Base-by-base conservation (phyloP, 768 basidiomycete genomes). In the Coprinopsis marcescibilis region DNA sequence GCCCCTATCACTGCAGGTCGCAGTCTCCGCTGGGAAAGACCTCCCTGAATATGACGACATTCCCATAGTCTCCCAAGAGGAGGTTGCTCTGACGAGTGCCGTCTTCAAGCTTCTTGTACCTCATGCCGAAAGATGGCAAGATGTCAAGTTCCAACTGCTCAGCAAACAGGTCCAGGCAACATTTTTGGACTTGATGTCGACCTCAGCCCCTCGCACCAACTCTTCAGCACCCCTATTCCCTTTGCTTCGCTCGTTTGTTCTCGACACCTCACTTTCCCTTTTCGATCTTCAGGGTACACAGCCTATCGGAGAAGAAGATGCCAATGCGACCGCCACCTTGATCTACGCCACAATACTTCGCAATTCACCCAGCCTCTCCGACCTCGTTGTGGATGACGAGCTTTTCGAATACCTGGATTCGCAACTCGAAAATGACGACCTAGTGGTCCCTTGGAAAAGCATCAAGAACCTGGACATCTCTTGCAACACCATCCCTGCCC, bases 391-490 rank as follows among this genome's bases (percentile, higher is more conserved):
- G 6, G 41, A 43, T 17, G 41, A 43, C 12, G 41, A 26, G 6
- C 41, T 43, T 30, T 27, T 43, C 11, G 41, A 27, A 10, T 43
- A 34, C 33, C 10, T 23, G 3, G 33, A 34, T 6, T 43, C 20
- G 15, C 33, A 30, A 4, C 14, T 12, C 20, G 25, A 48, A 20
- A 26, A 41, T 7, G 13, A 19, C n/a, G 33, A 19, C 14, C 26
- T 30, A 7, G 21, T 35, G 1, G 36, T 49, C n/a, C 48, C 48
- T 4, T 49, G 48, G 48, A 13, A 13, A 1, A 32, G 33, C 12
- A 34, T 49, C n/a, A 44, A 44, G 35, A 15, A 20, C 7, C 17
- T 49, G 5, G 35, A 43, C 3, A 30, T 49, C 30, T 21, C 21
- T 1, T 44, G 41, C 24, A 14, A 29, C 20, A 21, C 42, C 21